Conservation (phyloP, 345 rosid species). For the Euclidium syriacum region DNA sequence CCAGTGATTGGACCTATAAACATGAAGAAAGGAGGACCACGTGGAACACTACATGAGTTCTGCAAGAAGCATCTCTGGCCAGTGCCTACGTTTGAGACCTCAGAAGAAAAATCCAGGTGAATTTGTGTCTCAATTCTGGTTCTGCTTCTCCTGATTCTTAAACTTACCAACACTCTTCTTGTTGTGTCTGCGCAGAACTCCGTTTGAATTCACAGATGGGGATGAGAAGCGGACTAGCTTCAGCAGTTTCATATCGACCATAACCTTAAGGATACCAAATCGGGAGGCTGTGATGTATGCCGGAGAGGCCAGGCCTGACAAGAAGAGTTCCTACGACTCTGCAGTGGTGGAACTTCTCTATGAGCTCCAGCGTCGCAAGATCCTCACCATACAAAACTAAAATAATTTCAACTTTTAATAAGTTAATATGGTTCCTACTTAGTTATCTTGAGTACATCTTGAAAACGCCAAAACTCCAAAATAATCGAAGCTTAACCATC, state of each 20-base stretch:
- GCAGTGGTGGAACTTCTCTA: slow-evolving; percentile 59
- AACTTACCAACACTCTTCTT: not conserved
- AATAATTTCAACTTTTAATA: not conserved
- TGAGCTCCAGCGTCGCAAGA: slow-evolving; percentile 52
- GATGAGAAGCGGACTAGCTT: slow-evolving; percentile 36
- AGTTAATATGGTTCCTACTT: not conserved
- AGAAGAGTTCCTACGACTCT: slow-evolving; percentile 76
- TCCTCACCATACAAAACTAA: slow-evolving; percentile 31
- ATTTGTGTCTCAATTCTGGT: not conserved
- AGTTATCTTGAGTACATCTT: not conserved
- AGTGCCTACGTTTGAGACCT: slow-evolving; percentile 47
- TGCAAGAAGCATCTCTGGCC: slow-evolving; percentile 83
- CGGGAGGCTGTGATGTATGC: slow-evolving; percentile 41
- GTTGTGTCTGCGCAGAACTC: slow-evolving; percentile 40
- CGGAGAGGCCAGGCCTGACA: slow-evolving; percentile 70
- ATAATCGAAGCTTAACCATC: not conserved
- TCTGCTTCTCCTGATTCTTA: not conserved
- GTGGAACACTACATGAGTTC: slow-evolving; percentile 54
- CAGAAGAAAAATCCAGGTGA: slow-evolving; percentile 52
- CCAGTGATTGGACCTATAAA: slow-evolving; percentile 53
- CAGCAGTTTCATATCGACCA: slow-evolving; percentile 48
- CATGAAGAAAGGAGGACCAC: slow-evolving; percentile 83
- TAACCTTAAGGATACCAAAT: slow-evolving; percentile 45
- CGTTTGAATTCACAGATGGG: slow-evolving; percentile 42
- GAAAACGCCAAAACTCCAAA: not conserved